Conservation (phyloP, 177 flowering plant species). For the Viscum album region DNA sequence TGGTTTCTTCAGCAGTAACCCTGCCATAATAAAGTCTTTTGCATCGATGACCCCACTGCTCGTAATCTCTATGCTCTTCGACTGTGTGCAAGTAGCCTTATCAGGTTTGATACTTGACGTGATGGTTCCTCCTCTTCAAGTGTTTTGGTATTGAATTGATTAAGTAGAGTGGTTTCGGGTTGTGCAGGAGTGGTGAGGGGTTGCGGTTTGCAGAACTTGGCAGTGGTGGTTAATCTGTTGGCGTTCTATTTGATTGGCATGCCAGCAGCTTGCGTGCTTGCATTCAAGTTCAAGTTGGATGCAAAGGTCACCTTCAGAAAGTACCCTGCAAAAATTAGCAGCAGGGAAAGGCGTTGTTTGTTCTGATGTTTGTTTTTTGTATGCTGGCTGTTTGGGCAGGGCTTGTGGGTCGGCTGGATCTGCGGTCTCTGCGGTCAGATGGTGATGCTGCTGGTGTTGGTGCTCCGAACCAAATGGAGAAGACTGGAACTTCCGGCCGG, state of each 20-base stretch:
- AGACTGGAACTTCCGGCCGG: constrained; percentile 18
- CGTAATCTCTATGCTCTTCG: background rate
- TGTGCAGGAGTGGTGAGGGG: background rate
- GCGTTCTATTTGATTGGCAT: background rate
- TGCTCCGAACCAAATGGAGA: constrained; percentile 41
- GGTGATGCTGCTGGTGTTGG: constrained; percentile 33
- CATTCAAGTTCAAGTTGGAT: constrained; percentile 3
- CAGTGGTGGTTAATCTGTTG: background rate
- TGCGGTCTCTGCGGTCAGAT: constrained; percentile 57
- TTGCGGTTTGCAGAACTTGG: background rate
- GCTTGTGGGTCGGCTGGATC: constrained; percentile 74
- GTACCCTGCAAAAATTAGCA: no score
- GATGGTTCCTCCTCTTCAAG: background rate
- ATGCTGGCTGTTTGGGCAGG: constrained; percentile 47
- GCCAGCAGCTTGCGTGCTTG: background rate
- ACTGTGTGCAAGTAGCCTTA: no score
- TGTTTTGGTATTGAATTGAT: background rate
- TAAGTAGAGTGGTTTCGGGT: background rate
- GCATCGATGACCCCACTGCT: no score
- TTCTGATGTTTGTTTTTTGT: no score
- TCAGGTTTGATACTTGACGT: constrained; percentile 25
- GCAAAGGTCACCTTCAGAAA: no score
- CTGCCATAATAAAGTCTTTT: background rate
- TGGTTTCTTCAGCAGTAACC: constrained; percentile 9
- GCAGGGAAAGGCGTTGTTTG: no score